Evolutionary conservation across 345 rosid species (phyloP).

Genomic region (Mallotus nudiflorus): DNA sequence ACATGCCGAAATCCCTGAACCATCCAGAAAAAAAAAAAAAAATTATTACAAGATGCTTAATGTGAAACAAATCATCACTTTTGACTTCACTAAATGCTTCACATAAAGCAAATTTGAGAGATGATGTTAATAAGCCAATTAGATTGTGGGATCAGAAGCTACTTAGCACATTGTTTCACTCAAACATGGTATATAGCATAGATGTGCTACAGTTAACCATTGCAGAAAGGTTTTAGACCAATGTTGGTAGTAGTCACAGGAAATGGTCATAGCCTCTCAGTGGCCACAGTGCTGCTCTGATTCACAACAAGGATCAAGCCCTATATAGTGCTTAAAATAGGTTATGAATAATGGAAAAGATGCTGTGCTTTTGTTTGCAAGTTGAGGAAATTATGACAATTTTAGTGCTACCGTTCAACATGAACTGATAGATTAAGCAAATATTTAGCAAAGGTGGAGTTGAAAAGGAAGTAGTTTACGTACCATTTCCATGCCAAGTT

Average conservation of each 20-base stretch:
- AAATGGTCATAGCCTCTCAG: too few species aligned
- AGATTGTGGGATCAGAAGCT: neutral
- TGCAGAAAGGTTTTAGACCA: too few species aligned
- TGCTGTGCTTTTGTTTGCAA: neutral
- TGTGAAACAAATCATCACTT: neutral
- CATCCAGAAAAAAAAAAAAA: constrained; percentile 22
- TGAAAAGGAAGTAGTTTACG: too few species aligned
- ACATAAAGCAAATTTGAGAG: neutral
- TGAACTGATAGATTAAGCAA: neutral
- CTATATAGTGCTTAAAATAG: neutral
- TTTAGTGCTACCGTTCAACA: neutral
- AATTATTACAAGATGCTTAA: neutral
- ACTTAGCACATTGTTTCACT: too few species aligned
- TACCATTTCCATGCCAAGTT: constrained; percentile 98
- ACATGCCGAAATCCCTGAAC: constrained; percentile 92
- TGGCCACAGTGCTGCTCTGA: too few species aligned
- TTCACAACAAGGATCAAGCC: neutral
- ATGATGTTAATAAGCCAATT: neutral
- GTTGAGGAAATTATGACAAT: neutral
- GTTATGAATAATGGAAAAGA: neutral
- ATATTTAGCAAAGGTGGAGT: neutral
- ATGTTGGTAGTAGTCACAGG: too few species aligned
- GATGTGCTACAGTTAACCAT: too few species aligned
- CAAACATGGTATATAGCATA: too few species aligned
- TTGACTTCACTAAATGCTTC: neutral